Conservation (phyloP, 345 rosid species). For the Cardamine chenopodiifolia region DNA sequence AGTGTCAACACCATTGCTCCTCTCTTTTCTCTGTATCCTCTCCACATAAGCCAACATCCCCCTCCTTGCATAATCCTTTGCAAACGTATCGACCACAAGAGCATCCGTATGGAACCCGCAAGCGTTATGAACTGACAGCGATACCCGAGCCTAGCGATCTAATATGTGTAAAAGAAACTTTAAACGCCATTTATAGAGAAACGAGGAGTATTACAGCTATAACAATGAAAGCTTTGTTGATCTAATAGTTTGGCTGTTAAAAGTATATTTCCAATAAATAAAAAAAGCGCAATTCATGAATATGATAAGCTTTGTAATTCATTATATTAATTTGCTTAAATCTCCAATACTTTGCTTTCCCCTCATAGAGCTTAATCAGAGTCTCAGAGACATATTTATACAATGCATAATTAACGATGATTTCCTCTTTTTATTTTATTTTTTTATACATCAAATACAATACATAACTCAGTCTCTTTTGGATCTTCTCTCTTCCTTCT, state of each 20-base stretch:
- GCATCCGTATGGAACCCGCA: slow-evolving; percentile 94
- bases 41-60: slow-evolving; percentile 98
- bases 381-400: not conserved
- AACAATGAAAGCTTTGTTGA: not conserved
- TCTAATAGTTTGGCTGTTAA: not conserved
- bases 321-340: not conserved
- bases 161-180: not conserved
- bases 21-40: slow-evolving; percentile 95
- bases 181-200: not conserved
- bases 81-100: slow-evolving; percentile 77
- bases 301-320: not conserved
- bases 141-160: slow-evolving; percentile 77
- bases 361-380: not conserved
- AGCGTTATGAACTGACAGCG: slow-evolving; percentile 98
- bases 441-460: not conserved
- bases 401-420: not conserved
- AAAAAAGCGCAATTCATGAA: not conserved
- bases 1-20: slow-evolving; percentile 94
- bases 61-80: slow-evolving; percentile 72
- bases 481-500: slow-evolving; percentile 30
- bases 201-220: not conserved
- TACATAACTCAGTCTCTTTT: not conserved
- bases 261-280: not conserved
- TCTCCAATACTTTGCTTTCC: not conserved
- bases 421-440: not conserved